These are phyloP conservation scores for Suhomyces sp. DNA, from an alignment of 805 yeast species.

Conservation along the genomic window DNA sequence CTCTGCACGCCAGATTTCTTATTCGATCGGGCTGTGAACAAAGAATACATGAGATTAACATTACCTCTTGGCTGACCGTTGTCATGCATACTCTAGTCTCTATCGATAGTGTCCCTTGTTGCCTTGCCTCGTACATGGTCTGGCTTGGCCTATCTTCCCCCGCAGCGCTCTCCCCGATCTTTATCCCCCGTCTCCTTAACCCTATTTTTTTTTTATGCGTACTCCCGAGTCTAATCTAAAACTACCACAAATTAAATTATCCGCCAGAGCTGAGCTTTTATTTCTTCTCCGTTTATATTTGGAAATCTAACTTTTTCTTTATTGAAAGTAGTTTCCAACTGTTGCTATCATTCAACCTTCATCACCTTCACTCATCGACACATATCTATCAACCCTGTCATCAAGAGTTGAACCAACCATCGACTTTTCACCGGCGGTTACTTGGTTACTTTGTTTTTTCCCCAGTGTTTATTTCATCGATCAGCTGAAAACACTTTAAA, in stretches of 20 bases:
- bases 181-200: neutral
- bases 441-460: neutral
- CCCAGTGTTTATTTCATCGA: neutral
- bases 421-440: too few relatives aligned
- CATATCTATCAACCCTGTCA: too few relatives aligned
- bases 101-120: neutral
- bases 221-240: neutral
- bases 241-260: neutral
- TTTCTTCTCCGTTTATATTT: neutral
- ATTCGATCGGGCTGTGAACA: neutral
- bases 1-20: neutral
- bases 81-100: neutral
- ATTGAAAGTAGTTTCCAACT: neutral
- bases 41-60: neutral
- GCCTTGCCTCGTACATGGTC: neutral
- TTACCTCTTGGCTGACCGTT: neutral
- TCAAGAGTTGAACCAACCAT: too few relatives aligned
- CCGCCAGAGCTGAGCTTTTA: neutral
- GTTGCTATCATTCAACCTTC: neutral
- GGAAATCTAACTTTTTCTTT: neutral
- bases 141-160: neutral
- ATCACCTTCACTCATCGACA: neutral
- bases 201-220: neutral
- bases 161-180: neutral
- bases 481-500: neutral